phyloP scores from a whole-genome alignment of 179 eudicot species.

The Vitellaria paradoxa region DNA sequence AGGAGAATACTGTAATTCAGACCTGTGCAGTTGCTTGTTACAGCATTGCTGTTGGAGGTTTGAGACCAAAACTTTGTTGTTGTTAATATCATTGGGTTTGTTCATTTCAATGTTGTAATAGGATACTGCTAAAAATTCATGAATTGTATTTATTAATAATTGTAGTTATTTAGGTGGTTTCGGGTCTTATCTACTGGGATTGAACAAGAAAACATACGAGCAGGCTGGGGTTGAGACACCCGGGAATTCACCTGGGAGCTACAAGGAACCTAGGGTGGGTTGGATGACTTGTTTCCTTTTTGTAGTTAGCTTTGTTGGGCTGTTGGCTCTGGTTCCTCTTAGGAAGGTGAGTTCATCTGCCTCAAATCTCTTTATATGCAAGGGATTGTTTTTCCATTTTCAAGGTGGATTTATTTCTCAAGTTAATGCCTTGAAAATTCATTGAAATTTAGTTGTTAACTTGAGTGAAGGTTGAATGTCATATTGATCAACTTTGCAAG shows the following conservation, averaged over 20 bases:
- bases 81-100: neutral
- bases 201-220: slow-evolving; percentile 73
- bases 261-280: slow-evolving; percentile 57
- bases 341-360: slow-evolving; percentile 49
- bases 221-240: slow-evolving; percentile 64
- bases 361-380: neutral
- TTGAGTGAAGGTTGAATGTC: neutral
- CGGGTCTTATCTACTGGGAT: slow-evolving; percentile 70
- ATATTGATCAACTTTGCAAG: neutral
- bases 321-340: slow-evolving; percentile 75
- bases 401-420: no score
- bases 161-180: slow-evolving; percentile 56
- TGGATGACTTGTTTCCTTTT: slow-evolving; percentile 83
- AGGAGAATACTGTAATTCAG: slow-evolving; percentile 75
- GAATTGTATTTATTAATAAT: neutral
- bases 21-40: slow-evolving; percentile 92
- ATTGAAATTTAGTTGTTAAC: no score
- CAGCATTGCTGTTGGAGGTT: slow-evolving; percentile 75
- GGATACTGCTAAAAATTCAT: neutral
- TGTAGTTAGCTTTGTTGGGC: slow-evolving; percentile 69
- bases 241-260: slow-evolving; percentile 62
- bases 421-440: no score
- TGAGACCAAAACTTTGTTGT: neutral
- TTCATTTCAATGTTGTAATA: neutral
- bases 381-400: neutral